These are phyloP conservation scores for Alternaria triticimaculans DNA, from an alignment of 2,329 filamentous ascomycete genomes.

Conservation along the genomic window DNA sequence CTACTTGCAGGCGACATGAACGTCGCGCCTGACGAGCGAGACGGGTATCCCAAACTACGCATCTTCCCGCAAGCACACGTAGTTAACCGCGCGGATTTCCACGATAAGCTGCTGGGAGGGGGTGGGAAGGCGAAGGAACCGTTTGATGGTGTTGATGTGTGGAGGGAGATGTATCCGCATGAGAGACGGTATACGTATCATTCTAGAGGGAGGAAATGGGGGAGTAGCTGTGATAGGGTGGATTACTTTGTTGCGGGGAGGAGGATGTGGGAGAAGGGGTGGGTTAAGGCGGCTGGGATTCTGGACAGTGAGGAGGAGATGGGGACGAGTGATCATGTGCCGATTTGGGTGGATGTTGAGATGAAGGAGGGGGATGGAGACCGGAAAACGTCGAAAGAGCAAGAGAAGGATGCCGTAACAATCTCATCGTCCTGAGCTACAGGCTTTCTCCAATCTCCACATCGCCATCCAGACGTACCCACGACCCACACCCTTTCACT, in stretches of 20 bases:
- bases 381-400: not conserved
- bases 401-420: not conserved
- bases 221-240: conserved; percentile 60
- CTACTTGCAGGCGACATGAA: conserved; percentile 62
- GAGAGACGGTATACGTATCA: conserved; percentile 60
- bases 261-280: conserved; percentile 47
- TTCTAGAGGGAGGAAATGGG: conserved; percentile 54
- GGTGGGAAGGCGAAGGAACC: conserved; percentile 17
- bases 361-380: not conserved
- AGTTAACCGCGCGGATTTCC: conserved; percentile 60
- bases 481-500: not conserved
- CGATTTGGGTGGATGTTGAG: conserved; percentile 52
- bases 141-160: conserved; percentile 54
- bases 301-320: conserved; percentile 54
- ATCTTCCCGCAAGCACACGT: conserved; percentile 57
- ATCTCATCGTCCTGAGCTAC: not conserved
- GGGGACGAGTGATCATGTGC: conserved; percentile 62
- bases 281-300: conserved; percentile 50
- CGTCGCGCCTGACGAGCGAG: conserved; percentile 52
- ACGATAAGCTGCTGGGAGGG: conserved; percentile 53
- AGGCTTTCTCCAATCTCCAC: not conserved
- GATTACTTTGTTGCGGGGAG: conserved; percentile 59
- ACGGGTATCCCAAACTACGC: conserved; percentile 58
- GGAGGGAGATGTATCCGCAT: conserved; percentile 53
- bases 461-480: not conserved